phyloP scores from a whole-genome alignment of 208 protist genomes.

The Trypanosoma vivax region DNA sequence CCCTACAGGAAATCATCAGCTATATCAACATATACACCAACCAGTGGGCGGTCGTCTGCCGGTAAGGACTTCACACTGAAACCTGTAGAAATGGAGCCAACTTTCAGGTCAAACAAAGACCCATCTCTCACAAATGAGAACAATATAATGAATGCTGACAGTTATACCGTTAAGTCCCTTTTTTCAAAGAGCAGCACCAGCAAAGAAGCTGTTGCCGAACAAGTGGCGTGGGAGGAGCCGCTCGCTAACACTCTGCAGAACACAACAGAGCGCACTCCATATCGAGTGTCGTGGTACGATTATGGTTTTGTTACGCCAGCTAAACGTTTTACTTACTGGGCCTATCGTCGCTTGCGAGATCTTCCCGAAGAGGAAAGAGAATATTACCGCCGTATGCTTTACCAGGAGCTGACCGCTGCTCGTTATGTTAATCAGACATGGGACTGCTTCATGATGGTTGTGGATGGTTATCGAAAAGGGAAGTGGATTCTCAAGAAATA shows the following conservation, averaged over 20 bases:
- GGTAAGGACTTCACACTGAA: constrained; percentile 15
- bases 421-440: constrained; percentile 83
- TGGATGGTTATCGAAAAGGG: constrained; percentile 79
- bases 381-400: constrained; percentile 83
- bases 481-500: constrained; percentile 88
- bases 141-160: background rate
- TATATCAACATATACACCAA: background rate
- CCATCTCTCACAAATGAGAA: background rate
- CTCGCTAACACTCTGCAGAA: constrained; percentile 56
- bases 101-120: constrained; percentile 3
- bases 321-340: constrained; percentile 82
- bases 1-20: no score
- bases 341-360: constrained; percentile 66
- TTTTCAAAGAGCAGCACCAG: background rate
- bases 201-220: background rate
- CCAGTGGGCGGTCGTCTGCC: background rate
- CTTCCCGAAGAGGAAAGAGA: constrained; percentile 77
- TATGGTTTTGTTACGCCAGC: constrained; percentile 56
- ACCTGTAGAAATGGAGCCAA: constrained; percentile 22
- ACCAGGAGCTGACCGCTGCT: constrained; percentile 68
- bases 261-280: constrained; percentile 43
- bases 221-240: constrained; percentile 27
- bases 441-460: constrained; percentile 89
- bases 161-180: background rate
- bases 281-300: constrained; percentile 74